Base-by-base conservation (phyloP, 108 stramenopile genomes). In the Mediolabrus comicus region DNA sequence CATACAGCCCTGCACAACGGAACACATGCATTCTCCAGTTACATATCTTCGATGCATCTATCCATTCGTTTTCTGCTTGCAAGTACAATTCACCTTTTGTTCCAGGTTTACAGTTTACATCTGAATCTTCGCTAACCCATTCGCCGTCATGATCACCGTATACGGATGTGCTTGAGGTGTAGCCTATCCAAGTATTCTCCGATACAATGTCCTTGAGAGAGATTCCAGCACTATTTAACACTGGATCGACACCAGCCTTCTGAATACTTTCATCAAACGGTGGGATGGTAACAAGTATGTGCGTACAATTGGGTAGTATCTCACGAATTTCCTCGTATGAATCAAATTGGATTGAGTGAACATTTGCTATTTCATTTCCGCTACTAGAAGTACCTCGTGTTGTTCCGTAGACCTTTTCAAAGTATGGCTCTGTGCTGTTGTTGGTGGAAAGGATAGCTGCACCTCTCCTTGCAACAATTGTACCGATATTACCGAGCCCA, bases 1-100 rank as follows among this genome's bases (percentile, higher is more conserved):
- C 92, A 61, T 90, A 90, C n/a, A 90, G 78, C 0, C 92, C 91
- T 4, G 82, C 85, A 74, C 88, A 87, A 36, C 91, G 85, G 84
- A 92, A 92, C 17, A 86, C 72, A 52, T 66, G 33, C 36, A 87
- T 9, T 19, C 34, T 64, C 51, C 56, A 62, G 14, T 53, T 65
- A 30, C 24, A 57, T 29, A 51, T 36, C 24, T 53, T 19, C 57
- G 64, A 53, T 28, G 66, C 71, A 61, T 16, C 60, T 28, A 49
- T 68, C 78, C 78, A 79, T 49, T 66, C 67, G 22, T 69, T 39
- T 30, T 79, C 73, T 19, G 67, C 72, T 29, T 38, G 24, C 10
- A 53, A 57, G 33, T 77, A 77, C 53, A 69, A 32, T 16, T 67
- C 72, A 26, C 67, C 73, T 53, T 60, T 83, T 46, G 80, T 77